Conservation (phyloP, 2,329 filamentous ascomycete genomes). For the Cercospora sp. region DNA sequence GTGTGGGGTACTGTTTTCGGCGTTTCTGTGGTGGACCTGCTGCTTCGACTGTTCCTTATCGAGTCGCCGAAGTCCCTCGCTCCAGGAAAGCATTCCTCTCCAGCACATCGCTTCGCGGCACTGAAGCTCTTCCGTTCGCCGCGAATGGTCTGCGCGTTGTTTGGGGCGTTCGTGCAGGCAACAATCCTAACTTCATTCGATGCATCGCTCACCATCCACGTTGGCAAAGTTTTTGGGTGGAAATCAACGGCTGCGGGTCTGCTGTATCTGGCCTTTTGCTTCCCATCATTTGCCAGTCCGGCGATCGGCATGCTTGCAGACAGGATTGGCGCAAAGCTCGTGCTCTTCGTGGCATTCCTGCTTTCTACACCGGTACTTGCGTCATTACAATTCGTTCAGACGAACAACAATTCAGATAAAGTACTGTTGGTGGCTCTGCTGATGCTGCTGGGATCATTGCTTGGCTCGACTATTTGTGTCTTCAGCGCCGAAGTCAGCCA, state of each 20-base stretch:
- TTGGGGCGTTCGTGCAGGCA: constrained; percentile 8
- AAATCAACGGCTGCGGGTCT: constrained; percentile 9
- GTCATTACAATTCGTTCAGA: constrained; percentile 11
- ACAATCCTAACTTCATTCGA: constrained; percentile 15
- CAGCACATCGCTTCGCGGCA: neutral
- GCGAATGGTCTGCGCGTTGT: constrained; percentile 8
- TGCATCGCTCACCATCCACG: constrained; percentile 12
- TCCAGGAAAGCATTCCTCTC: neutral
- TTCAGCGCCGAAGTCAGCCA: constrained; percentile 14
- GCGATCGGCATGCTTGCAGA: constrained; percentile 12
- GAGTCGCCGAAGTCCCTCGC: neutral
- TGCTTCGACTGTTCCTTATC: constrained; percentile 8
- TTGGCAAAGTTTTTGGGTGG: constrained; percentile 4
- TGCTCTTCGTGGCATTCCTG: neutral
- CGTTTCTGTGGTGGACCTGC: constrained; percentile 6
- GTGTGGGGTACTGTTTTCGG: constrained; percentile 8
- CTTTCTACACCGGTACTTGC: constrained; percentile 7
- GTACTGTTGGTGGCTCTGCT: constrained; percentile 11
- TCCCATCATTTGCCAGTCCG: constrained; percentile 10
- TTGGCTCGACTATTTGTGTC: constrained; percentile 2
- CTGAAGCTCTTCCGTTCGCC: neutral
- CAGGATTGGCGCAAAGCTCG: constrained; percentile 1
- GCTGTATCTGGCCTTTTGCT: constrained; percentile 2
- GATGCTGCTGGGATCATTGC: constrained; percentile 6
- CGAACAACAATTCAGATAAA: constrained; percentile 1